Evolutionary conservation across 768 basidiomycete genomes (phyloP), one percentile per base, ranked within the genome.

Genomic region (Sarcomyxa edulis): DNA sequence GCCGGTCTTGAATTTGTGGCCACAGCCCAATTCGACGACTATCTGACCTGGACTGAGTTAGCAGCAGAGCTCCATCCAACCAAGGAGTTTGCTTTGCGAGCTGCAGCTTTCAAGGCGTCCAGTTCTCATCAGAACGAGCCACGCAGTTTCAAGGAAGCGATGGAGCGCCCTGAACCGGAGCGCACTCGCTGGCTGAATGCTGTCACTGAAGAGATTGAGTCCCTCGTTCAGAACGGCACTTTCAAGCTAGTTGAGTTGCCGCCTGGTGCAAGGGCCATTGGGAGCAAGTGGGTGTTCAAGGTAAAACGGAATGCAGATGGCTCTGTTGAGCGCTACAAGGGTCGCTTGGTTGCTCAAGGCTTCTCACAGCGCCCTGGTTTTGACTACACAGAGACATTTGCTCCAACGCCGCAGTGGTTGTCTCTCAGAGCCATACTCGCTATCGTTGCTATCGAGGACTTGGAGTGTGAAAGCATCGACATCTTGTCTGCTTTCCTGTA

Each of bases 291-390:
- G 66, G 64, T 69, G 6, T 67, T 61, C 44, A 59, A 56, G 32
- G 51, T 64, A 27, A 76, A 76, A 48, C 51, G 52, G 29, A 57
- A 69, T 42, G 42, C 56, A 15, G 50, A 64, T 40, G 72, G 69
- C 7, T 51, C 52, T 3, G 52, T 73, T 25, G 53, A 57, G n/a
- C 46, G 55, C 5, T 60, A 60, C 51, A 69, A 72, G 48, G 64
- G 59, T 14, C 37, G 65, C 26, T 40, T 72, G n/a, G 66, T 70
- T 21, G 68, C 69, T 2, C 53, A 67, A 44, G 59, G 60, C 5
- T 68, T 56, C 49, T 47, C 46, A 20, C 68, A 72, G 40, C 47
- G 47, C 11, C 57, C 57, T 22, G 68, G 71, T 2, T 43, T 58
- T 42, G 68, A 71, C 41, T 71, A 53, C 48, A 51, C 48, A 32